Evolutionary conservation across 257 asterid genomes (phyloP), one percentile per base, ranked within the genome.

Genomic region (Scutellaria galericulata): DNA sequence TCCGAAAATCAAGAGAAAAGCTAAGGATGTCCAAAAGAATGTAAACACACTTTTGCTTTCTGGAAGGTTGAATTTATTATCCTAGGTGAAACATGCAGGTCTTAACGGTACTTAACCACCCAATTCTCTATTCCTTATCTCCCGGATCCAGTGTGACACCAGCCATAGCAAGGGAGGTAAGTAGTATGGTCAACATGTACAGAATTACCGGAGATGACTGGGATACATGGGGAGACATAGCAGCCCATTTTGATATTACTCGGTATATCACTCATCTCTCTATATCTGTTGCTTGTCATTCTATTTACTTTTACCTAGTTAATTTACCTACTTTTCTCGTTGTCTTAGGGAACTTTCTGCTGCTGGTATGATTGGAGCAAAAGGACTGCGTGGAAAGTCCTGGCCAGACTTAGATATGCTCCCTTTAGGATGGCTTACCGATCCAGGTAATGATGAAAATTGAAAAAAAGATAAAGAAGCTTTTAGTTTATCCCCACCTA

Each of bases 361-460:
- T 76, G 92, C 97, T 66, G 74, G 76, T 51, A 77, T 90, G 96
- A 79, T 80, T 60, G 99, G 99, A 39, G 93, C 92, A 2, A 77
- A 83, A 79, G 96, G 98, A 40, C 80, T 88, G 79, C 75, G 53
- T 12, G 99, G 98, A 75, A 95, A 82, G 68, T 95, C 98, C 10
- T 95, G 99, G 99, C 99, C 98, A 0, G 99, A 95, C 88, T 88
- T 88, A 54, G 99, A 95, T 81, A 95, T 92, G 98, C 90, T 95
- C 66, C 99, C 99, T 5, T 75, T 95, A 14, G 99, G 99, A 57
- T 90, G 95, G 97, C 95, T 95, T 72, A 83, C 97, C 22, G 82
- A 83, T 81, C 79, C 83, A 83, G 96, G 95, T 94, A 64, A 68
- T 6, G 61, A 54, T 27, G 27, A 40, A 65, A 70, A 59, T 20